Conservation (phyloP, 352 stramenopile genomes). For the Pythium chondricola region DNA sequence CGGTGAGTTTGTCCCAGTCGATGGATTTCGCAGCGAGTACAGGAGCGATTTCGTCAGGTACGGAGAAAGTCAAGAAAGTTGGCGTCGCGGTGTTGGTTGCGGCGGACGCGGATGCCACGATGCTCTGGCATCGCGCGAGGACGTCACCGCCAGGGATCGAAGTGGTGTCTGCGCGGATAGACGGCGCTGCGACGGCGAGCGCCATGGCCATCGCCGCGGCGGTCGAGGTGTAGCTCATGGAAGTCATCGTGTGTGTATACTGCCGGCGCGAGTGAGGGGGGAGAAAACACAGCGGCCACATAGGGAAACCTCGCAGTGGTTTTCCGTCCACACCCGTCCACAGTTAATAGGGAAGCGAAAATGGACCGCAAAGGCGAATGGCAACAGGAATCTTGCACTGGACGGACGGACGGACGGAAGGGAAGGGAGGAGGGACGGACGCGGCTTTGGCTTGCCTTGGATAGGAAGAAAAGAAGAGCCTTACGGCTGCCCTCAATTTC, state of each 20-base stretch:
- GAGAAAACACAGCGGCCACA: neutral
- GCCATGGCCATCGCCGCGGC: neutral
- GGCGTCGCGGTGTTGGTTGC: neutral
- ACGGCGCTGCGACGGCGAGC: neutral
- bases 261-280: neutral
- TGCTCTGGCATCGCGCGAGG: constrained; percentile 5
- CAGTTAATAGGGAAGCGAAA: constrained; percentile 1
- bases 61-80: neutral
- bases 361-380: neutral
- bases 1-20: constrained; percentile 27
- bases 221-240: too few species aligned
- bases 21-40: neutral
- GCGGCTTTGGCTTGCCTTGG: too few species aligned
- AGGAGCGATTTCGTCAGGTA: constrained; percentile 7
- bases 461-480: too few species aligned
- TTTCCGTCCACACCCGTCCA: neutral
- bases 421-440: too few species aligned
- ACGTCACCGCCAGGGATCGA: constrained; percentile 6
- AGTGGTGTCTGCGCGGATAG: neutral
- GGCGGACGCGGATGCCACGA: neutral
- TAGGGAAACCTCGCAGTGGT: too few species aligned
- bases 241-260: neutral
- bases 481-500: too few species aligned
- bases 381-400: neutral
- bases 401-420: too few species aligned